These are phyloP conservation scores for Nitzschia putrida DNA, from an alignment of 108 stramenopile species.

Conservation along the genomic window DNA sequence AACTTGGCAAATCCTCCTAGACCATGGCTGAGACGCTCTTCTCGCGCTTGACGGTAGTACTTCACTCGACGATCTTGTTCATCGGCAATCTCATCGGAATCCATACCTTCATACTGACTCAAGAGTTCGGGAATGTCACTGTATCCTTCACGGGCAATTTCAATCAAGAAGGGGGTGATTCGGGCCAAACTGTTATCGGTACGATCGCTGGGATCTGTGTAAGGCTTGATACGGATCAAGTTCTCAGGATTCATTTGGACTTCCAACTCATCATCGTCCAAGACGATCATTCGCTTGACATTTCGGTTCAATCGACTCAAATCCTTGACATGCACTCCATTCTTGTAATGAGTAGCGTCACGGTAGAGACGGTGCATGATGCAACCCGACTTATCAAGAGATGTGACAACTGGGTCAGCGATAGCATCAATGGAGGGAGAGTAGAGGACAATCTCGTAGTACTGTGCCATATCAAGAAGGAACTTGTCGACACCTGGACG, in stretches of 20 bases:
- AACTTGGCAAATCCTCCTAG: slow-evolving; percentile 68
- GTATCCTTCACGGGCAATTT: slow-evolving; percentile 82
- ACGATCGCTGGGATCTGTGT: slow-evolving; percentile 78
- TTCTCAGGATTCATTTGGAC: slow-evolving; percentile 90
- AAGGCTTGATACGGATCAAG: slow-evolving; percentile 92
- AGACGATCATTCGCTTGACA: slow-evolving; percentile 81
- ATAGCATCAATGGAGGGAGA: slow-evolving; percentile 76
- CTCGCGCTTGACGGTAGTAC: slow-evolving; percentile 48
- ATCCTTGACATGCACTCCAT: slow-evolving; percentile 95
- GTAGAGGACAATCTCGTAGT: slow-evolving; percentile 96
- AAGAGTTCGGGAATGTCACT: slow-evolving; percentile 72
- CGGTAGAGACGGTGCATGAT: slow-evolving; percentile 93
- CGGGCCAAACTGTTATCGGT: slow-evolving; percentile 75
- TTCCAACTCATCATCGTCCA: slow-evolving; percentile 93
- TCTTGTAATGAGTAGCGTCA: slow-evolving; percentile 87
- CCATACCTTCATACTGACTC: slow-evolving; percentile 77
- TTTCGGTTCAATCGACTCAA: slow-evolving; percentile 88
- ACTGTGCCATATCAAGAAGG: slow-evolving; percentile 84
- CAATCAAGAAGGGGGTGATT: slow-evolving; percentile 84
- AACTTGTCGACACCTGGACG: slow-evolving; percentile 96
- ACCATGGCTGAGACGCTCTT: slow-evolving; percentile 51
- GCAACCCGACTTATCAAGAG: slow-evolving; percentile 82
- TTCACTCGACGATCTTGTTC: slow-evolving; percentile 78
- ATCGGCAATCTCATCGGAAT: slow-evolving; percentile 86
- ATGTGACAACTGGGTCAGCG: slow-evolving; percentile 83